phyloP scores from a whole-genome alignment of 2,329 filamentous ascomycete genomes.

The Ophiosphaerella herpotricha region DNA sequence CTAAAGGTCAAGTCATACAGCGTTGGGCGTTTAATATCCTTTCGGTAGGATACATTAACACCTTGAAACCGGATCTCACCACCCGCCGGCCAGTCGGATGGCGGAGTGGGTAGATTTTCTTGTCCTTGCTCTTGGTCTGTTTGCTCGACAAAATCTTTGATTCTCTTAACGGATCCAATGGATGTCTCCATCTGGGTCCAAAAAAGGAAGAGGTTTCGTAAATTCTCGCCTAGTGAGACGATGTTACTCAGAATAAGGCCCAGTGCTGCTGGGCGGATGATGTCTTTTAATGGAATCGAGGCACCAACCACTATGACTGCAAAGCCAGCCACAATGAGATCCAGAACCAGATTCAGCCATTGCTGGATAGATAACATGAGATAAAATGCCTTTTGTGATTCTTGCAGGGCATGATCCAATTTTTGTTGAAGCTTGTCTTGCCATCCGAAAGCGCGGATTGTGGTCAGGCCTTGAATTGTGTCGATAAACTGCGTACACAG shows the following conservation, averaged over 20 bases:
- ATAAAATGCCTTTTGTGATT: conserved; percentile 49
- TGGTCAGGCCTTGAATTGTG: conserved; percentile 50
- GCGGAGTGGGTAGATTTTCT: conserved; percentile 2
- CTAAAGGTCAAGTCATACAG: conserved; percentile 58
- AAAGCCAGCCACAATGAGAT: conserved; percentile 39
- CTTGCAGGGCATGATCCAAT: conserved; percentile 21
- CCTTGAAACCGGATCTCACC: not conserved
- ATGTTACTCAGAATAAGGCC: conserved; percentile 57
- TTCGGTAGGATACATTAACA: not conserved
- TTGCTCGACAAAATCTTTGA: conserved; percentile 53
- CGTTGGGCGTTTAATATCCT: not conserved
- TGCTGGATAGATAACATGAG: conserved; percentile 42
- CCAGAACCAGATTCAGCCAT: conserved; percentile 38
- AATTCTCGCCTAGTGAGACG: conserved; percentile 54
- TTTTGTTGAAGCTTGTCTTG: conserved; percentile 1
- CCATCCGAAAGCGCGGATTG: conserved; percentile 56
- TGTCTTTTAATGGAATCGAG: conserved; percentile 21
- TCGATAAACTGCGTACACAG: conserved; percentile 53
- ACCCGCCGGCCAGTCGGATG: not conserved
- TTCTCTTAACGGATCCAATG: conserved; percentile 58
- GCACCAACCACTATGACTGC: conserved; percentile 41
- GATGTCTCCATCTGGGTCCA: conserved; percentile 62
- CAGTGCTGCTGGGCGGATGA: conserved; percentile 50
- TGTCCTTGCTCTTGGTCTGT: conserved; percentile 48
- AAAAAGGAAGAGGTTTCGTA: conserved; percentile 51